Percentiles rank a stretch among this genome's conserved stretches.
phyloP scores from a whole-genome alignment of 2,329 filamentous ascomycete species.

The Fusarium circinatum region DNA sequence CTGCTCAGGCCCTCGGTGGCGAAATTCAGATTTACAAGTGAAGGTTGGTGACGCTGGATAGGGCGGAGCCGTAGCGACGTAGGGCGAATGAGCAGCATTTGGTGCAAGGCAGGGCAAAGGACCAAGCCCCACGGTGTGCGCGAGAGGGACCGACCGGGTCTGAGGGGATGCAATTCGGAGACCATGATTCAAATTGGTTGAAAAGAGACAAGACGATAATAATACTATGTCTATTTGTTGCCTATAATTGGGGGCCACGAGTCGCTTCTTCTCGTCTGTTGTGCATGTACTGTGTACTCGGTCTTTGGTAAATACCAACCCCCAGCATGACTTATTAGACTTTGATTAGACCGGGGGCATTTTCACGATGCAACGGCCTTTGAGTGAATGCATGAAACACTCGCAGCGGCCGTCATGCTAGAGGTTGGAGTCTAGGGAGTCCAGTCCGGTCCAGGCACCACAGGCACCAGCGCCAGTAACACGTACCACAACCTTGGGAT shows the following conservation, averaged over 20 bases:
- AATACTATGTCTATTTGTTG: slow-evolving; percentile 20
- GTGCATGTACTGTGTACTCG: background rate
- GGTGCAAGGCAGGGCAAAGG: slow-evolving; percentile 31
- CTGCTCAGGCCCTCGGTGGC: slow-evolving; percentile 24
- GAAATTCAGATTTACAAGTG: slow-evolving; percentile 30
- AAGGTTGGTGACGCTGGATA: slow-evolving; percentile 34
- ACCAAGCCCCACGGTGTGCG: slow-evolving; percentile 38
- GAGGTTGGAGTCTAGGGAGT: slow-evolving; percentile 5
- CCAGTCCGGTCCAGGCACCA: slow-evolving; percentile 5
- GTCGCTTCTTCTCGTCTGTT: slow-evolving; percentile 12
- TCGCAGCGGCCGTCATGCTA: slow-evolving; percentile 31
- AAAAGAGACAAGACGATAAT: slow-evolving; percentile 13
- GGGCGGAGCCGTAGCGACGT: slow-evolving; percentile 30
- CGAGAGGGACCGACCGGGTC: slow-evolving; percentile 20
- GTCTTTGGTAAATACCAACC: background rate
- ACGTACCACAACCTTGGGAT: slow-evolving; percentile 35
- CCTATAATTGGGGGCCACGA: slow-evolving; percentile 34
- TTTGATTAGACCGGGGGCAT: background rate
- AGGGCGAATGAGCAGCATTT: slow-evolving; percentile 29
- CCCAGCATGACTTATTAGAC: slow-evolving; percentile 12
- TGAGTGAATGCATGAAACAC: slow-evolving; percentile 37
- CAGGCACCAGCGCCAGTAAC: slow-evolving; percentile 21
- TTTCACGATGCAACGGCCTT: slow-evolving; percentile 31
- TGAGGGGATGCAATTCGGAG: background rate
- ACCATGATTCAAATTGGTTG: slow-evolving; percentile 26